Conservation (phyloP, 169 alveolate genomes). For the Cystoisospora suis region DNA sequence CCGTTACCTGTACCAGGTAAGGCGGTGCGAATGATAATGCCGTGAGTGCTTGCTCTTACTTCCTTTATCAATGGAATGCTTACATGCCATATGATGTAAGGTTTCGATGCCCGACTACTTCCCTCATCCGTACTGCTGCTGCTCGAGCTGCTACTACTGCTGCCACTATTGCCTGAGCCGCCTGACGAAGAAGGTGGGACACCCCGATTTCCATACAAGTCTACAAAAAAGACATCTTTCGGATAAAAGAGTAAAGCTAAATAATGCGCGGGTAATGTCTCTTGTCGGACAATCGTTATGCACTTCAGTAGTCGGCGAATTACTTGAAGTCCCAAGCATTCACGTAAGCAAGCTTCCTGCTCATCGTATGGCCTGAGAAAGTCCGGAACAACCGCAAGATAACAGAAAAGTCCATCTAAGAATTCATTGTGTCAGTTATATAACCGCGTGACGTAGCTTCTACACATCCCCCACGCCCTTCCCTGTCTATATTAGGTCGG, state of each 20-base stretch:
- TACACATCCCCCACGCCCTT: too few species aligned
- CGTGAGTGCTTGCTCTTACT: slow-evolving; percentile 61
- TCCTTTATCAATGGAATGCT: slow-evolving; percentile 53
- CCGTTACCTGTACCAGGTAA: neutral
- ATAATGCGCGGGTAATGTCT: slow-evolving; percentile 58
- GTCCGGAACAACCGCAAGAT: neutral
- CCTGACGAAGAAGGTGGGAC: slow-evolving; percentile 21
- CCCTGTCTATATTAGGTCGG: too few species aligned
- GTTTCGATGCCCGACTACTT: neutral
- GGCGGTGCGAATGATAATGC: slow-evolving; percentile 44
- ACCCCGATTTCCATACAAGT: slow-evolving; percentile 36
- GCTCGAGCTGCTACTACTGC: neutral
- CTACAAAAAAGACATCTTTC: slow-evolving; percentile 50
- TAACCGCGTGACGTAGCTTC: too few species aligned
- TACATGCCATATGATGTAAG: slow-evolving; percentile 44
- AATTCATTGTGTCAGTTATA: too few species aligned
- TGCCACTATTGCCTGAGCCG: neutral
- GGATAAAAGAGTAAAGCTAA: slow-evolving; percentile 58
- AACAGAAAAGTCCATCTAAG: too few species aligned
- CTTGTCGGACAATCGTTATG: slow-evolving; percentile 41
- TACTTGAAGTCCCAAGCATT: slow-evolving; percentile 51
- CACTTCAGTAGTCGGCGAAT: slow-evolving; percentile 60
- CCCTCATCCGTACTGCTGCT: neutral
- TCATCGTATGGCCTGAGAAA: slow-evolving; percentile 61
- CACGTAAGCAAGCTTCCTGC: slow-evolving; percentile 55